Evolutionary conservation across 805 yeast genomes (phyloP), one percentile per base, ranked within the genome.

Genomic region (Cyberlindnera mycetangii): DNA sequence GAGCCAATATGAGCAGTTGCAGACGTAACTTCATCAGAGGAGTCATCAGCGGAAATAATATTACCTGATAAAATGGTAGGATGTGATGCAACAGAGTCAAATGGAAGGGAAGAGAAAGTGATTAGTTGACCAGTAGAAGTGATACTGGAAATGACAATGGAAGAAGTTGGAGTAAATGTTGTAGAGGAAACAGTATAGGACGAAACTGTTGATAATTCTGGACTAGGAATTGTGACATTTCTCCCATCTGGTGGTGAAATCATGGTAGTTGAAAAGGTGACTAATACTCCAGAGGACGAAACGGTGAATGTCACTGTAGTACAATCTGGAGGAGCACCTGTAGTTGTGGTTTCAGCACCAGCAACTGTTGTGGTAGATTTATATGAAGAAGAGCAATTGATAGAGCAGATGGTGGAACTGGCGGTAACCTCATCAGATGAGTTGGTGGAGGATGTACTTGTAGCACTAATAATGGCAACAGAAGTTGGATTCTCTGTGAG

Each of bases 341-440:
- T 15, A 7, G 12, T 18, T 5, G 41, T 37, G 6, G 41, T 37
- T 7, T 20, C 39, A 36, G 39, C 39, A 36, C 12, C 39, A 22
- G 31, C 39, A 36, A 36, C n/a, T 22, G 39, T 36, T 6, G 39
- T 36, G 31, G 39, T 36, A 30, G 15, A 24, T 14, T 24, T 11
- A 10, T 6, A 14, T 17, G 32, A n/a, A 17, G n/a, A 5, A 5
- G 33, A 5, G 28, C 16, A 14, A 4, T 14, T 8, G 32, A 10
- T 5, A 5, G 18, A n/a, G 11, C 12, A 30, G 5, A 30, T 16
- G 32, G 32, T 8, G 18, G n/a, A 15, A 30, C 32, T 4, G 32
- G 18, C 5, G 32, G 18, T 12, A 24, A 24, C 12, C 12, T 24
- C n/a, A n/a, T n/a, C n/a, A n/a, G n/a, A n/a, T n/a, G n/a, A n/a